phyloP scores from a whole-genome alignment of 2,329 filamentous ascomycete genomes.

The Coniochaeta sp. region DNA sequence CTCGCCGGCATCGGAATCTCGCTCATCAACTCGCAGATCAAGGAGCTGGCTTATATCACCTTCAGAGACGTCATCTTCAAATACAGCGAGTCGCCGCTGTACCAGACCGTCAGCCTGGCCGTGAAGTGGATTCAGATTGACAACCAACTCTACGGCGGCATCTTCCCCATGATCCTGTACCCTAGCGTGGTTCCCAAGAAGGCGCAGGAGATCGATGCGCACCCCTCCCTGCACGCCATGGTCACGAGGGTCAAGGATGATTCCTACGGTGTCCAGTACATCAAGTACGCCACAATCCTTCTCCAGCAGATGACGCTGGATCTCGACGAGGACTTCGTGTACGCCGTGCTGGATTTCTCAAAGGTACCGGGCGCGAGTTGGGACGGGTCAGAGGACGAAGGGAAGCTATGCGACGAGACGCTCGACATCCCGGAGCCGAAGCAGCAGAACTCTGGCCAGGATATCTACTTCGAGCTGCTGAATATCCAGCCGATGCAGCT shows the following conservation, averaged over 20 bases:
- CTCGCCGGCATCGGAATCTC: constrained; percentile 89
- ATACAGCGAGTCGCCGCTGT: constrained; percentile 86
- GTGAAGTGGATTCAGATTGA: constrained; percentile 99
- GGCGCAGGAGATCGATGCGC: constrained; percentile 89
- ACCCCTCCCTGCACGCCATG: constrained; percentile 89
- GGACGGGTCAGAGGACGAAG: constrained; percentile 70
- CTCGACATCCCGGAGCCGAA: constrained; percentile 90
- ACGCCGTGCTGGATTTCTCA: constrained; percentile 88
- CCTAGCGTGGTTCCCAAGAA: constrained; percentile 97
- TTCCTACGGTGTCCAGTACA: constrained; percentile 93
- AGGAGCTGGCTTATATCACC: constrained; percentile 88
- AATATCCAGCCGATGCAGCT: constrained; percentile 98
- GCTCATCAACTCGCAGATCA: constrained; percentile 84
- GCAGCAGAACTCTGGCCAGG: constrained; percentile 75
- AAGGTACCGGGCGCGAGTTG: constrained; percentile 88
- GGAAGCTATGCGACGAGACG: constrained; percentile 79
- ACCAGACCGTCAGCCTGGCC: constrained; percentile 83
- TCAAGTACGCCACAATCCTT: constrained; percentile 93
- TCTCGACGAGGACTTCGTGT: constrained; percentile 96
- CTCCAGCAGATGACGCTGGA: constrained; percentile 98
- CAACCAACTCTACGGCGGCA: constrained; percentile 95
- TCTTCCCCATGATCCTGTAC: constrained; percentile 96
- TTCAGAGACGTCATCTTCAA: constrained; percentile 86
- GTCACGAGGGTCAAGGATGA: constrained; percentile 95
- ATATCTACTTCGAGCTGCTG: constrained; percentile 95